These are phyloP conservation scores for Zymoseptoria pseudotritici DNA, from an alignment of 2,329 filamentous ascomycete species.

Conservation along the genomic window DNA sequence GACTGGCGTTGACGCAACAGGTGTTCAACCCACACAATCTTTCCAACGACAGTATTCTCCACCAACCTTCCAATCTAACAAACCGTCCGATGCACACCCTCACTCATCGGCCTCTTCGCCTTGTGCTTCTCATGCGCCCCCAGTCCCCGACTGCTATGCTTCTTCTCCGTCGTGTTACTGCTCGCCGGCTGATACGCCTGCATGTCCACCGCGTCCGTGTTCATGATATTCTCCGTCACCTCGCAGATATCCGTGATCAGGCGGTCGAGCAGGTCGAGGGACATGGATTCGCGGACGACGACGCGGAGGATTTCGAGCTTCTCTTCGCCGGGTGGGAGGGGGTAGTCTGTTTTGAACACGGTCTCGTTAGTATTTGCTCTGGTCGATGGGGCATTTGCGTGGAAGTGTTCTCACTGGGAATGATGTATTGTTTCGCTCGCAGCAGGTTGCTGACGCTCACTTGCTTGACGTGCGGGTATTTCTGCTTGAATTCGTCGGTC, in stretches of 20 bases:
- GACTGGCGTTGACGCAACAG: too few species aligned
- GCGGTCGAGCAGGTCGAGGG: constrained; percentile 58
- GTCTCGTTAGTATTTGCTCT: neutral
- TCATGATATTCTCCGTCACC: constrained; percentile 56
- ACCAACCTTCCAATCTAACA: constrained; percentile 29
- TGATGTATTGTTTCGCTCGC: constrained; percentile 61
- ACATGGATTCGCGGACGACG: constrained; percentile 60
- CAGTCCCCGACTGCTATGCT: constrained; percentile 32
- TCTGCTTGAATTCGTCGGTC: constrained; percentile 52
- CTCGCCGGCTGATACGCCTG: constrained; percentile 39
- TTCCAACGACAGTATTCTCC: neutral
- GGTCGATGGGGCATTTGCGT: neutral
- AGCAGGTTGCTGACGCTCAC: constrained; percentile 55
- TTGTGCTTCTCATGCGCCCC: constrained; percentile 38
- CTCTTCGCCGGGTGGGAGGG: constrained; percentile 55
- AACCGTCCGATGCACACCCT: constrained; percentile 44
- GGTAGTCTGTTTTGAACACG: constrained; percentile 45
- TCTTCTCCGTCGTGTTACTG: constrained; percentile 35
- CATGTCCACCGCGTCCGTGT: constrained; percentile 46
- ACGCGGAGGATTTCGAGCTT: constrained; percentile 60
- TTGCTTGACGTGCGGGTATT: constrained; percentile 58
- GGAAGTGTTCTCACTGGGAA: constrained; percentile 46
- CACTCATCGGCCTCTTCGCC: constrained; percentile 37
- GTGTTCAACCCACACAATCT: neutral
- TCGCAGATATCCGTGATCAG: constrained; percentile 54